phyloP scores from a whole-genome alignment of 805 yeast species.

The Starmera dryadoides region DNA sequence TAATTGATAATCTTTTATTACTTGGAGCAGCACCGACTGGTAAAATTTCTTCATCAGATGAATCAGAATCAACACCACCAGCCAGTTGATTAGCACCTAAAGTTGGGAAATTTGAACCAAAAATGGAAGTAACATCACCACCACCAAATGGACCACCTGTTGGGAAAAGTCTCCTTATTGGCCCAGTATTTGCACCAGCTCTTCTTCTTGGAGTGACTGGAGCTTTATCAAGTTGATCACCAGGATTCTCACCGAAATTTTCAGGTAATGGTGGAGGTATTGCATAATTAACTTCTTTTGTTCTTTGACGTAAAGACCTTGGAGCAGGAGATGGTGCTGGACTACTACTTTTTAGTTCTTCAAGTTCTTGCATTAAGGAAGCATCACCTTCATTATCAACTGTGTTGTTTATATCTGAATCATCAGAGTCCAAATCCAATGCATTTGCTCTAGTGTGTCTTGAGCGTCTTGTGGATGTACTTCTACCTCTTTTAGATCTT shows the following conservation, averaged over 20 bases:
- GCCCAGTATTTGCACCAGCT: conserved; percentile 32
- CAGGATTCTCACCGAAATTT: conserved; percentile 18
- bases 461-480: conserved; percentile 4
- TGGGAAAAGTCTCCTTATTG: conserved; percentile 71
- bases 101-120: conserved; percentile 57
- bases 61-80: conserved; percentile 43
- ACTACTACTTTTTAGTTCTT: conserved; percentile 55
- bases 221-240: conserved; percentile 1
- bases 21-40: conserved; percentile 35
- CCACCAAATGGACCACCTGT: conserved; percentile 99
- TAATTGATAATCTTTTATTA: conserved; percentile 27
- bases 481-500: conserved; percentile 7
- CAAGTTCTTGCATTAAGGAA: conserved; percentile 55
- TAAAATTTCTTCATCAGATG: conserved; percentile 54
- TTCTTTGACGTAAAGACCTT: conserved; percentile 52
- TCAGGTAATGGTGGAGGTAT: conserved; percentile 72
- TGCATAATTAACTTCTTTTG: conserved; percentile 71
- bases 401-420: conserved; percentile 16
- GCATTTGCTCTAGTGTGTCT: conserved; percentile 17
- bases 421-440: conserved; percentile 9
- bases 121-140: conserved; percentile 79
- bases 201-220: conserved; percentile 27
- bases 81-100: conserved; percentile 11
- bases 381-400: conserved; percentile 18
- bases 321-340: conserved; percentile 39